Conservation (phyloP, 2,329 filamentous ascomycete species). For the Aspergillus amoenus region DNA sequence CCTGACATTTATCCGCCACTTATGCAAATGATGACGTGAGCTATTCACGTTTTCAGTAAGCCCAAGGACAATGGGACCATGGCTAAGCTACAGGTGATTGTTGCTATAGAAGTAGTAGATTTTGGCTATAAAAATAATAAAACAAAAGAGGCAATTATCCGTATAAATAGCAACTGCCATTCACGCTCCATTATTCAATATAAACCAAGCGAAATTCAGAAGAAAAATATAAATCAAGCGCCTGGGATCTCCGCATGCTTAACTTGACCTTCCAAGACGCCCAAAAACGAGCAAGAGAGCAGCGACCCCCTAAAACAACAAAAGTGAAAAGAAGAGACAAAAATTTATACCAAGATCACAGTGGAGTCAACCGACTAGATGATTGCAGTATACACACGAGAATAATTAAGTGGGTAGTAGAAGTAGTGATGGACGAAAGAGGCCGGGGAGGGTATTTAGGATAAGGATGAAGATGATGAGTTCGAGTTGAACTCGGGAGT, state of each 20-base stretch:
- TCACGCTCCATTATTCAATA: slow-evolving; percentile 6
- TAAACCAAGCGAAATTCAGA: slow-evolving; percentile 10
- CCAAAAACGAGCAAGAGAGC: slow-evolving; percentile 14
- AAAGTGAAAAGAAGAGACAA: background rate
- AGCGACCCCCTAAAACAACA: slow-evolving; percentile 4
- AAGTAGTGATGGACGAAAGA: background rate
- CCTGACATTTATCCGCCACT: background rate
- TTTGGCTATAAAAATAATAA: background rate
- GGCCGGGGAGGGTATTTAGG: slow-evolving; percentile 18
- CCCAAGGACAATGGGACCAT: background rate
- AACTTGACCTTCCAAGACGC: slow-evolving; percentile 26
- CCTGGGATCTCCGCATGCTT: slow-evolving; percentile 31
- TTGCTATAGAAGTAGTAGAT: background rate
- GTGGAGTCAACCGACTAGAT: background rate
- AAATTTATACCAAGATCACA: slow-evolving; percentile 6
- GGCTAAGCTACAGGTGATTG: background rate
- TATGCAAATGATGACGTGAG: background rate
- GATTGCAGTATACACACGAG: slow-evolving; percentile 4
- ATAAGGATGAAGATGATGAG: slow-evolving; percentile 28
- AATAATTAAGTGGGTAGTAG: slow-evolving; percentile 6
- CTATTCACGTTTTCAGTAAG: background rate
- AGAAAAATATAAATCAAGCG: slow-evolving; percentile 16
- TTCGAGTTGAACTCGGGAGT: slow-evolving; percentile 20
- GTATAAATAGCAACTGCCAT: slow-evolving; percentile 2
- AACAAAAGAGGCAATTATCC: background rate